These are phyloP conservation scores for Neurospora sp. DNA, from an alignment of 495 filamentous ascomycete species.

Conservation along the genomic window DNA sequence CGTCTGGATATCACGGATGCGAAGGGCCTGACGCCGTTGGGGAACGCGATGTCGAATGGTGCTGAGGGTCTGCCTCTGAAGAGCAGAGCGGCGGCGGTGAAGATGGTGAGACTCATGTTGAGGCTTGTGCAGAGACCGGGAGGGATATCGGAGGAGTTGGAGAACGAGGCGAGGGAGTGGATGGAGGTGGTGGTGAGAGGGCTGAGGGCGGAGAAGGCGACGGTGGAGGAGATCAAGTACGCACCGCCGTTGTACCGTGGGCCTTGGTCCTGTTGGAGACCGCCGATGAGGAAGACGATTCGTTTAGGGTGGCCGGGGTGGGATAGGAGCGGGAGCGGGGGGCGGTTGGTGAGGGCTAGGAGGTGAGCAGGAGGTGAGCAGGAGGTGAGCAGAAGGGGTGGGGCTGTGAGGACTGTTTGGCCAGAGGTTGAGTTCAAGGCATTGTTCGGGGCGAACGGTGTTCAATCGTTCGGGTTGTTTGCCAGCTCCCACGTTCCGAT, in stretches of 20 bases:
- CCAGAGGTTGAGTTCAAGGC: not conserved
- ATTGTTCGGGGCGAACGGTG: not conserved
- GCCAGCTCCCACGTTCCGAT: not conserved
- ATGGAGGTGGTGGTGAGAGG: not conserved
- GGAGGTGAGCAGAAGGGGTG: too few relatives aligned
- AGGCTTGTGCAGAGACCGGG: not conserved
- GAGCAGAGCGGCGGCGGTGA: not conserved
- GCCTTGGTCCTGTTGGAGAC: not conserved
- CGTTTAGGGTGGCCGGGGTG: not conserved
- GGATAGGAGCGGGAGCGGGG: not conserved
- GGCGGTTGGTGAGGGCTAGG: not conserved
- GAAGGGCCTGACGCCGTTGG: not conserved
- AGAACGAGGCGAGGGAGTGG: not conserved
- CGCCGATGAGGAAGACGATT: not conserved
- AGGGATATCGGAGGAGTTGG: not conserved
- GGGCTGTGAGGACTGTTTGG: not conserved
- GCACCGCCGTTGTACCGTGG: not conserved
- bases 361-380: not conserved
- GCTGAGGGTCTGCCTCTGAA: not conserved
- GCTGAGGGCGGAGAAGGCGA: not conserved
- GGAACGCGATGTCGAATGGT: not conserved
- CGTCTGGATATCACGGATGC: not conserved
- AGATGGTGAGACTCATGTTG: not conserved
- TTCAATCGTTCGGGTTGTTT: accelerated
- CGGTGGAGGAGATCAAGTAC: not conserved